Evolutionary conservation across 2,329 filamentous ascomycete genomes (phyloP).

Genomic region (Colletotrichum karsti): DNA sequence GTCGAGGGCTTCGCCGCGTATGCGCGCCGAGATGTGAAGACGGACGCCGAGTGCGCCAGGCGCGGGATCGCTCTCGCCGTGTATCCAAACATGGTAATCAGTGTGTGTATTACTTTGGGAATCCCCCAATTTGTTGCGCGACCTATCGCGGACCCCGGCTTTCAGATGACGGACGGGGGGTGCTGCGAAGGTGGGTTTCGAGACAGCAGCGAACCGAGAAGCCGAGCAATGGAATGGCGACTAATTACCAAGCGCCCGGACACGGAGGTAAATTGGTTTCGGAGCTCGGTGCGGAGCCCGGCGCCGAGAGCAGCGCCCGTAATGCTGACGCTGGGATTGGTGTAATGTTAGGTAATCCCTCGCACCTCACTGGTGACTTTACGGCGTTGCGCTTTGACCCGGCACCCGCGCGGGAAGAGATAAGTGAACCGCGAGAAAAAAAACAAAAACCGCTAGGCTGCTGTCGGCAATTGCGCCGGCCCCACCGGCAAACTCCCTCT

Average conservation of each 20-base stretch:
- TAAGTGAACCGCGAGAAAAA: no score
- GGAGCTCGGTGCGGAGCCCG: constrained; percentile 18
- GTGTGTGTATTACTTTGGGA: not conserved
- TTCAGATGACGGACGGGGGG: no score
- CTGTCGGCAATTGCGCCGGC: not conserved
- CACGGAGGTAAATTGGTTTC: not conserved
- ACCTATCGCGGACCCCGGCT: no score
- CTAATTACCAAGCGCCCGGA: not conserved
- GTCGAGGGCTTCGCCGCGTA: not conserved
- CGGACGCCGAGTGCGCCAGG: not conserved
- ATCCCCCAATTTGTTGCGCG: not conserved
- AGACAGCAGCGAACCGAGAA: no score
- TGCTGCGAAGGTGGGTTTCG: no score
- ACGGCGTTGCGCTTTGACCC: not conserved
- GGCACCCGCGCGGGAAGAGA: no score
- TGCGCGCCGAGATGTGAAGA: not conserved
- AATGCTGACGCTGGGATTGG: not conserved
- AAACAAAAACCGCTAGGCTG: not conserved
- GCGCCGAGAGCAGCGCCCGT: not conserved
- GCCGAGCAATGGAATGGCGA: not conserved
- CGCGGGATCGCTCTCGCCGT: constrained; percentile 1
- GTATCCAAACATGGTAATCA: not conserved
- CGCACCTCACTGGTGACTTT: not conserved
- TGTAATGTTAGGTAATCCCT: constrained; percentile 15
- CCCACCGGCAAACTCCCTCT: not conserved